phyloP scores from a whole-genome alignment of 805 yeast genomes.

The Suhomyces faveliae region DNA sequence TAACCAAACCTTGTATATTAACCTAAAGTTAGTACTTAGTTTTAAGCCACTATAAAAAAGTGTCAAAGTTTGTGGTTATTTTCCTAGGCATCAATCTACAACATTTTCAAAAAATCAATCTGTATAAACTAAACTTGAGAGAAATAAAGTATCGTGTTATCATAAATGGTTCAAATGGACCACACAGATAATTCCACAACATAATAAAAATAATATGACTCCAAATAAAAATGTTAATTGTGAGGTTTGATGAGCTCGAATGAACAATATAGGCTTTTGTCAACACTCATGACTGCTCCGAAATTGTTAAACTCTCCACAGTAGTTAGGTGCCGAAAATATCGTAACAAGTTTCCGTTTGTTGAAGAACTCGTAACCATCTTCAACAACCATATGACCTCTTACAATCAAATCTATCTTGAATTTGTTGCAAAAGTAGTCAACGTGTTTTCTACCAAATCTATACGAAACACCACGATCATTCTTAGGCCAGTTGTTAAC shows the following conservation, averaged over 20 bases:
- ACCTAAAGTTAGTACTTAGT: too few species aligned
- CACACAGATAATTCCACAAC: slow-evolving; percentile 3
- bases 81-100: neutral
- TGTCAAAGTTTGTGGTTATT: too few species aligned
- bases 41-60: too few species aligned
- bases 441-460: slow-evolving; percentile 74
- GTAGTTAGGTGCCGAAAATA: slow-evolving; percentile 81
- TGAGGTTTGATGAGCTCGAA: slow-evolving; percentile 68
- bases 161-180: slow-evolving; percentile 1
- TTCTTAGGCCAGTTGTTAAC: slow-evolving; percentile 69
- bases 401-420: slow-evolving; percentile 71
- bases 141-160: slow-evolving; percentile 3
- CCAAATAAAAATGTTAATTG: slow-evolving; percentile 1
- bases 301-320: slow-evolving; percentile 79
- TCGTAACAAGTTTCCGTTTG: slow-evolving; percentile 70
- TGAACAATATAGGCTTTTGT: slow-evolving; percentile 64
- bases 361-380: slow-evolving; percentile 85
- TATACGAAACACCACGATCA: slow-evolving; percentile 80
- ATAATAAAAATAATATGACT: slow-evolving; percentile 1
- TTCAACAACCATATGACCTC: slow-evolving; percentile 90
- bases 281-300: slow-evolving; percentile 79
- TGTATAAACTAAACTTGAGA: slow-evolving; percentile 9
- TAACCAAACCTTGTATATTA: too few species aligned
- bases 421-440: slow-evolving; percentile 63
- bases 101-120: neutral